Conservation (phyloP, 768 basidiomycete species). For the Amanita rimosa region DNA sequence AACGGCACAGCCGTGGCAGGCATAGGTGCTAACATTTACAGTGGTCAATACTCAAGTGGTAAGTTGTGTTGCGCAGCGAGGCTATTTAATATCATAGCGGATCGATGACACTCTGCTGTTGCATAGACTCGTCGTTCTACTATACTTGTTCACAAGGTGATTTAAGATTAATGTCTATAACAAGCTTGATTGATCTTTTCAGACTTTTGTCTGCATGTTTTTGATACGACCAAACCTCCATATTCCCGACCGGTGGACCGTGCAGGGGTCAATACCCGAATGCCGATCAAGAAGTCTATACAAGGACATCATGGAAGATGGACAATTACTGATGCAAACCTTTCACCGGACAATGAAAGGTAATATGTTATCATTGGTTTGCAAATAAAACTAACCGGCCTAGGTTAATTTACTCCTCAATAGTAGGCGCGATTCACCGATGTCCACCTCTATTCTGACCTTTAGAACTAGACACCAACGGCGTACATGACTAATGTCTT, state of each 20-base stretch:
- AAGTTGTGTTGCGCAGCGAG: slow-evolving; percentile 4
- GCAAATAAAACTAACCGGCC: neutral
- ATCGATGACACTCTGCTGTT: slow-evolving; percentile 3
- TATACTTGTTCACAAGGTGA: slow-evolving; percentile 85
- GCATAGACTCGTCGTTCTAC: slow-evolving; percentile 76
- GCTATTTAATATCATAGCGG: neutral
- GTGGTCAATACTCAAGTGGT: slow-evolving; percentile 78
- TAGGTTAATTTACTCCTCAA: slow-evolving; percentile 90
- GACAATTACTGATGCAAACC: slow-evolving; percentile 93
- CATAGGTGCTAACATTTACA: slow-evolving; percentile 68
- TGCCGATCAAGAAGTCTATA: slow-evolving; percentile 50
- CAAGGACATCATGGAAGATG: slow-evolving; percentile 70
- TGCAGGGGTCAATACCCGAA: slow-evolving; percentile 25
- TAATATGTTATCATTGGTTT: slow-evolving; percentile 15
- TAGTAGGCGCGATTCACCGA: slow-evolving; percentile 33
- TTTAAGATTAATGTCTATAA: slow-evolving; percentile 2
- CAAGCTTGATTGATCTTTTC: neutral
- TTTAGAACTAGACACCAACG: slow-evolving; percentile 44
- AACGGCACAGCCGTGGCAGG: slow-evolving; percentile 71
- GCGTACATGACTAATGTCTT: slow-evolving; percentile 67
- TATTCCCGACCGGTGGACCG: slow-evolving; percentile 13
- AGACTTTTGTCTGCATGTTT: slow-evolving; percentile 89
- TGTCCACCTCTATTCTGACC: neutral
- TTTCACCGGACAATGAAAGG: slow-evolving; percentile 85
- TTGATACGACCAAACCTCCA: slow-evolving; percentile 54